Evolutionary conservation across 2,329 filamentous ascomycete genomes (phyloP), one percentile per base, ranked within the genome.

Genomic region (Xylaria sp.): DNA sequence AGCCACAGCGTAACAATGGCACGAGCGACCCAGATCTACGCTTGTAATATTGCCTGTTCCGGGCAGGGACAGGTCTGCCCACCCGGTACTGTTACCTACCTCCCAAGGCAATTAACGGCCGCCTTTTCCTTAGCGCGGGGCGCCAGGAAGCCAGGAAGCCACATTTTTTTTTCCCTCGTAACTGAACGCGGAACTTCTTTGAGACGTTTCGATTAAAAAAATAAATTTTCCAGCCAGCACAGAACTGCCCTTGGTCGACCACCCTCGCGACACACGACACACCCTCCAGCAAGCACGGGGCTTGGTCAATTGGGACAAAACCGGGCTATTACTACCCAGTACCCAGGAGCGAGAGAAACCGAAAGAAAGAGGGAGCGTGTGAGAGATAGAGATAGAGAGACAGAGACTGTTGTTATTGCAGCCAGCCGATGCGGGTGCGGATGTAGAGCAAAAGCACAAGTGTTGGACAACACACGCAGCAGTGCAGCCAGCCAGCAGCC

Each of bases 151-250:
- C 57, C 33, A 36, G 60, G 68, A 68, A 68, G 70, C 70, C 70
- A 72, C 70, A 72, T 70, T 72, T 72, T 72, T 72, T 72, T 70
- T 72, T 56, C 60, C 41, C 62, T 66, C 61, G 67, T 70, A 67
- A 70, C 57, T 28, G 57, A 56, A 65, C 67, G 67, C 67, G 63
- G 60, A 67, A 41, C 56, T 67, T 49, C 28, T 28, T 36, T 36
- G 52, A 69, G 57, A 59, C 57, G 28, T 62, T 62, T 67, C n/a
- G 60, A 70, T 48, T 39, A 58, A 49, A 71, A 67, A 69, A 71
- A 71, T 66, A 67, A 70, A 70, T 54, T 68, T 63, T 31, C 67
- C 18, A 58, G 33, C 67, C 18, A 58, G 33, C 51, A 64, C 61
- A 65, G 39, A 65, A 68, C 64, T 62, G 41, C 58, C 59, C 23